A percentile compares a stretch with the other conserved stretches of the same genome.
These are phyloP conservation scores for Stagonosporopsis chrysanthemi DNA, from an alignment of 2,329 filamentous ascomycete genomes.

Conservation along the genomic window DNA sequence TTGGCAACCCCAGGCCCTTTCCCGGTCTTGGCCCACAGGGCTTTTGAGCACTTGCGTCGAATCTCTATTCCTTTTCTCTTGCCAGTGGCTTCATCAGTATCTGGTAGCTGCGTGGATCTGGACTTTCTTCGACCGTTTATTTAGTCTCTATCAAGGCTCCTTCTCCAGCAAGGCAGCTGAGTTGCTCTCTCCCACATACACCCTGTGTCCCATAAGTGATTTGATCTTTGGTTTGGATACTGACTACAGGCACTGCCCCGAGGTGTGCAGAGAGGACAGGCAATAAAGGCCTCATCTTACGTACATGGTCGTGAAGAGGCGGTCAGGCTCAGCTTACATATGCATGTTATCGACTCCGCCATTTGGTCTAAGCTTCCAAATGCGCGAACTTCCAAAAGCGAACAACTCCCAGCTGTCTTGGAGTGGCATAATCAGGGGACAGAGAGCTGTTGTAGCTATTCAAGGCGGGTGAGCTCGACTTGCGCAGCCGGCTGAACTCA, in stretches of 20 bases:
- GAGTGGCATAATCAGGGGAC: no score
- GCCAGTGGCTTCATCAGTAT: slow-evolving; percentile 25
- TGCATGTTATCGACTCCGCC: background rate
- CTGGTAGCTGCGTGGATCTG: slow-evolving; percentile 22
- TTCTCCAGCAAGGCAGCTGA: slow-evolving; percentile 28
- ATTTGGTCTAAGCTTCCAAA: background rate
- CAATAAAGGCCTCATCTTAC: slow-evolving; percentile 13
- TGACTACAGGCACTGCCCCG: background rate
- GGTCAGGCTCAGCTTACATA: slow-evolving; percentile 14
- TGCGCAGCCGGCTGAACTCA: background rate
- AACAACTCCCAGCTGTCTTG: background rate
- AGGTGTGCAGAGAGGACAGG: background rate
- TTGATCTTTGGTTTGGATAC: background rate
- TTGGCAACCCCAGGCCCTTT: slow-evolving; percentile 39
- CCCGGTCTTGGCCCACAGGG: slow-evolving; percentile 42
- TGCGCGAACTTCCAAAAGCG: background rate
- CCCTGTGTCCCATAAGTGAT: background rate
- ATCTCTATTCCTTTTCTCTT: slow-evolving; percentile 15
- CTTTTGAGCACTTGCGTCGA: slow-evolving; percentile 30
- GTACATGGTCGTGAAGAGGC: slow-evolving; percentile 16
- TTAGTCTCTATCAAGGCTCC: slow-evolving; percentile 26
- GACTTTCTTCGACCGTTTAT: slow-evolving; percentile 25
- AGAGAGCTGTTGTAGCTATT: background rate
- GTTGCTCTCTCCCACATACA: slow-evolving; percentile 22
- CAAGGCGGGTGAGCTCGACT: background rate